Evolutionary conservation across 2,329 filamentous ascomycete genomes (phyloP), one percentile per base, ranked within the genome.

Genomic region (Colletotrichum neosansevieriae): DNA sequence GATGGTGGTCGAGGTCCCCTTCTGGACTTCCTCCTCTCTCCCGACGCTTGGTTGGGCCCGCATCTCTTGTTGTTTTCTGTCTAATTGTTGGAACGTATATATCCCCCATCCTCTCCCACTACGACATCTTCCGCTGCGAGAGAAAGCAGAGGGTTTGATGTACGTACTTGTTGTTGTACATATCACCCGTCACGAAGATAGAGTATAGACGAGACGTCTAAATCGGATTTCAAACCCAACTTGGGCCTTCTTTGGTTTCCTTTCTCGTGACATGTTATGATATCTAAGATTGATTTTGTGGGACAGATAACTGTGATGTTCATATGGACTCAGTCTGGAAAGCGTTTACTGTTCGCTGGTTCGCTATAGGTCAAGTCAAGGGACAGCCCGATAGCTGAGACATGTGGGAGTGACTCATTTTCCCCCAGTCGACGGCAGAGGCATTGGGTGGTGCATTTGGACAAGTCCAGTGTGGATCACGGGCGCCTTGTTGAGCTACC

Each of bases 21-120:
- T 56, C 10, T 19, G 15, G 36, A n/a, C 34, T 9, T 13, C 36
- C 32, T 50, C 13, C 19, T 38, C 36, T 24, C 17, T 51, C 32
- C 32, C 24, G 49, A 51, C 1, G 49, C 24, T 17, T 15, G 12
- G 49, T n/a, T 24, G 11, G 15, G 11, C 3, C 34, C 38, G 45
- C 47, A 13, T 42, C 13, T 67, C 21, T 58, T 67, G 24, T 51
- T 51, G 49, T 53, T 34, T 61, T 51, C 54, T 65, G 61, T 68
- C 32, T 64, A 68, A 68, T 51, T 68, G 61, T 68, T 68, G 65
- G 65, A 54, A 68, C 54, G 65, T 68, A 68, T 68, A 68, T 68
- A 68, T 65, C 32, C 40, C 53, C 29, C 11, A 11, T 38, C 11
- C 36, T 38, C 36, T 13, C 42, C 29, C 61, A 34, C 51, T 50